Conservation (phyloP, 1,284 basidiomycete species). For the Takashimella tepidaria region DNA sequence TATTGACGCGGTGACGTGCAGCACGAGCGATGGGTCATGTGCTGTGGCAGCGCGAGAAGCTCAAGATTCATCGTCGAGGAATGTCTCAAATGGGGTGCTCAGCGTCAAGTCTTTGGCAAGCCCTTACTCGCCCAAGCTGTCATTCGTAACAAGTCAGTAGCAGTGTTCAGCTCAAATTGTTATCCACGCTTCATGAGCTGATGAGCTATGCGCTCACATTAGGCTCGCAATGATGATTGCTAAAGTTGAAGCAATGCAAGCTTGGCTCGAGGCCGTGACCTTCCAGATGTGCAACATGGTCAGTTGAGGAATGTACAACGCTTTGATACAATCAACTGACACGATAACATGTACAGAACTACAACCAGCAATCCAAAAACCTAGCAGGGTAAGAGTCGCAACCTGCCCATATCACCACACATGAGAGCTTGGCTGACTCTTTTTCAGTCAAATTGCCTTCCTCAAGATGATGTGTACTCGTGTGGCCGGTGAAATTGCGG, state of each 20-base stretch:
- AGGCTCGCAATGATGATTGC: slow-evolving; percentile 75
- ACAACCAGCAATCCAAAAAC: slow-evolving; percentile 63
- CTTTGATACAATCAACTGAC: background rate
- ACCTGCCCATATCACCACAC: background rate
- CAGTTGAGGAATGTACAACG: slow-evolving; percentile 6
- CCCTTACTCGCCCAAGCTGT: slow-evolving; percentile 76
- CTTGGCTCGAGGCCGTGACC: slow-evolving; percentile 83
- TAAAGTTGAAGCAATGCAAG: slow-evolving; percentile 73
- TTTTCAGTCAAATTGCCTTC: slow-evolving; percentile 44
- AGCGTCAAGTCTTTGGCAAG: slow-evolving; percentile 80
- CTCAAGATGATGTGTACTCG: slow-evolving; percentile 58
- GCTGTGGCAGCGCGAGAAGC: slow-evolving; percentile 34
- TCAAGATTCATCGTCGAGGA: slow-evolving; percentile 45
- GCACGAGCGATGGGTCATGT: slow-evolving; percentile 44
- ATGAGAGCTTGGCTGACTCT: background rate
- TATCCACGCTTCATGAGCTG: slow-evolving; percentile 36
- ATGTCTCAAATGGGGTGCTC: slow-evolving; percentile 58
- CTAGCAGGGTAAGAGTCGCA: slow-evolving; percentile 35
- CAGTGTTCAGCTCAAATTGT: slow-evolving; percentile 1
- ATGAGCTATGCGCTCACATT: background rate
- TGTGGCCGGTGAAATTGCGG: slow-evolving; percentile 49
- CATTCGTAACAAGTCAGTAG: slow-evolving; percentile 62
- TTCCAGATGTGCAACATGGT: slow-evolving; percentile 84
- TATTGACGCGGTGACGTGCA: slow-evolving; percentile 1
- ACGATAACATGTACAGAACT: slow-evolving; percentile 45